Base-by-base conservation (phyloP, 78 protist genomes). In the Mastigamoeba balamuthi region DNA sequence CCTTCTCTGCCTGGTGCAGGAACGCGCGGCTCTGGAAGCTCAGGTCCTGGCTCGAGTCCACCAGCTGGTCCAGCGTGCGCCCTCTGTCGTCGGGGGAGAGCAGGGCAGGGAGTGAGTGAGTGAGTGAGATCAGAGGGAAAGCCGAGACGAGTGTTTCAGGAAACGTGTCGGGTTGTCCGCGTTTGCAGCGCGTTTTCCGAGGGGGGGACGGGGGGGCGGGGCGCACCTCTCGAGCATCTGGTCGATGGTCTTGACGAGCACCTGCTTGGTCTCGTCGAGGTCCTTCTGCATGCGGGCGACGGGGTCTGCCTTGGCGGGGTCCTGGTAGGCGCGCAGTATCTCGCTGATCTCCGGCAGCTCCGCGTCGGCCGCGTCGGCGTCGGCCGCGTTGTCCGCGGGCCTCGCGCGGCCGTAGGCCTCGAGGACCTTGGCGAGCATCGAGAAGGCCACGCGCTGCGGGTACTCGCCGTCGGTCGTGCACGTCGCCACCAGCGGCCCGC, bases 371-470 rank as follows among this genome's bases (percentile, higher is more conserved):
- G 17, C 58, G 17, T 48, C 33, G 58, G 58, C 17, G 17, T 17
- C 58, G 17, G 58, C 58, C 58, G 17, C 17, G 58, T 17, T 17
- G 33, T 17, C 17, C 33, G 58, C 58, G 17, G 58, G 17, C 33
- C 17, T 39, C 69, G 1, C 6, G 7, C 1, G 25, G 36, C 9
- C 1, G 64, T 75, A 77, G 17, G 74, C 83, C 29, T 33, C 53
- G 3, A 76, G 1, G 17, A 40, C 3, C 25, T 66, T 30, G 41
- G 39, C 10, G 33, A 81, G 2, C 29, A 83, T 3, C 28, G 80
- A 4, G 42, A 83, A 83, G 69, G 88, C 88, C 1, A 83, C 88
- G 28, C 88, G 58, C 40, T 27, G n/a, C 35, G 35, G 43, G 40
- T 83, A 83, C 29, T 66, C 76, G 7, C 41, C 41, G 48, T 83